Evolutionary conservation across 2,329 filamentous ascomycete genomes (phyloP), one percentile per base, ranked within the genome.

Genomic region (Grosmannia penicillata): DNA sequence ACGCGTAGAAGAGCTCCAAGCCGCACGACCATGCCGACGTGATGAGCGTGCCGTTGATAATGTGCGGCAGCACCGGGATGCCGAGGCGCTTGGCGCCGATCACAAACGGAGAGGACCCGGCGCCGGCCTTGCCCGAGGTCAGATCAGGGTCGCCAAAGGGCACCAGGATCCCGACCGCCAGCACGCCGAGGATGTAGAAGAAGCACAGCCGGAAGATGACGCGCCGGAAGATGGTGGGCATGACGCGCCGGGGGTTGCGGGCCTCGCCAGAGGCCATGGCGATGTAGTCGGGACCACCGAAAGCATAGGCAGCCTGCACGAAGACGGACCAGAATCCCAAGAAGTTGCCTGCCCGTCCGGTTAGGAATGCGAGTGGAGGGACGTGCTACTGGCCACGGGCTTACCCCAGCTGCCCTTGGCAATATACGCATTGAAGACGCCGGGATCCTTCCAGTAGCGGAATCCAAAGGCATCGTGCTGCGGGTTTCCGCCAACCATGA

Each of bases 21-120:
- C 70, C 75, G 0, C 78, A 68, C 0, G 78, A 83, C 57, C 73
- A 77, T 0, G 77, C 78, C 0, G 77, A 80, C 0, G 75, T 81
- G 44, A 86, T 65, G 47, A 87, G 76, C 18, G 85, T 65, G 24
- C 78, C 80, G 53, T 87, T 87, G 56, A 87, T 75, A 40, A 89
- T 70, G 10, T 73, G 74, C 0, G 79, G 78, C 8, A 87, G 68
- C 5, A 68, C 76, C 4, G 61, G 63, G 43, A 87, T 78, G 1
- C 76, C 72, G 2, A 81, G 80, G 29, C 72, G 68, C 15, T 69
- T 64, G 33, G 79, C 75, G 21, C 80, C 81, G 43, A 86, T 80
- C 42, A 87, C 80, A 47, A 77, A 83, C 8, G 77, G 78, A 52
- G 55, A 60, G 48, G 68, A 61, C 1, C 65, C 64, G 3, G 43